A percentile compares a stretch with the other conserved stretches of the same genome.
Conservation (phyloP, 306 rosid genomes). For the Castanea sativa region DNA sequence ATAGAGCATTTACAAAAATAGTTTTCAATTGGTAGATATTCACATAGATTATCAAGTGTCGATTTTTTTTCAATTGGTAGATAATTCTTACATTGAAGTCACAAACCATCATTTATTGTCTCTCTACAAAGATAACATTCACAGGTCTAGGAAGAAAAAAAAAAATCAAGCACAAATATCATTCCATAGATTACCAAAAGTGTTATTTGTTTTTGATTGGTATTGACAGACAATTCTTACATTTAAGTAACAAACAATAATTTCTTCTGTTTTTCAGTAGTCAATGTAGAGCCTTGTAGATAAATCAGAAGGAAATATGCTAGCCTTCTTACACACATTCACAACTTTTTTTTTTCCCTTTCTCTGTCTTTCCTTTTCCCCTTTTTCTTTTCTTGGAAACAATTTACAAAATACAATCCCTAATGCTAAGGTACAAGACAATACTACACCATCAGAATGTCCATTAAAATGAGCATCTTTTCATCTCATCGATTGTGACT, state of each 20-base stretch:
- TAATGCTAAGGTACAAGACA: conserved; percentile 38
- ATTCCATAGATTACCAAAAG: background rate
- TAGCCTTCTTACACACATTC: background rate
- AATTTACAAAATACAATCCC: conserved; percentile 15
- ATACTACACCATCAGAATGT: conserved; percentile 29
- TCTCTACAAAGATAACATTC: too few species aligned
- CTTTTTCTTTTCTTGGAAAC: background rate
- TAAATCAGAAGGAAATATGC: background rate
- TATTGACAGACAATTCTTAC: background rate
- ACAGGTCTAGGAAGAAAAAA: too few species aligned
- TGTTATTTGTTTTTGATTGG: background rate
- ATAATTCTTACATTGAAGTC: background rate
- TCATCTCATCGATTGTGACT: conserved; percentile 45
- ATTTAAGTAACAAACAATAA: background rate
- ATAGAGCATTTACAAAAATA: too few species aligned
- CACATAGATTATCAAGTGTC: background rate
- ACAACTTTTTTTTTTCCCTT: background rate
- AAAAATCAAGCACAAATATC: background rate
- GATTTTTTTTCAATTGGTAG: background rate
- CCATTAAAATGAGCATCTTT: background rate
- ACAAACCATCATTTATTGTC: background rate
- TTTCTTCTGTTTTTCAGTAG: background rate
- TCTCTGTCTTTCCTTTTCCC: too few species aligned
- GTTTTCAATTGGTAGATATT: background rate
- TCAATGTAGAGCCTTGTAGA: background rate